Evolutionary conservation across 306 rosid species (phyloP), one percentile per base, ranked within the genome.

Genomic region (Fragaria nilgerrensis): DNA sequence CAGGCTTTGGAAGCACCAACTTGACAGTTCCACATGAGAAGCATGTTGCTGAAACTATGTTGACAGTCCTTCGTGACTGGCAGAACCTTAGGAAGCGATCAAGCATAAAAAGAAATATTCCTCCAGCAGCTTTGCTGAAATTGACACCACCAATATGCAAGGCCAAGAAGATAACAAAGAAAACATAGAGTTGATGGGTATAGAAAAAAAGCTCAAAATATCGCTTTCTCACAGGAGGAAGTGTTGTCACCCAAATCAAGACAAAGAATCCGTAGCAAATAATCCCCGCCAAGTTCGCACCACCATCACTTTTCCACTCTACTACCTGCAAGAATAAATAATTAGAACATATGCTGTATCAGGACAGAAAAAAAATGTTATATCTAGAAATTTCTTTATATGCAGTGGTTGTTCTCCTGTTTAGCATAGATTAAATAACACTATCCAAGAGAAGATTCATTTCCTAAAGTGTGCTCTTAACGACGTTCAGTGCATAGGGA

Each of bases 81-180:
- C 87, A 89, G 78, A 89, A 87, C 74, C 93, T 81, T 76, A 87
- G 84, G 78, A 89, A 89, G 12, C 91, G 91, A 79, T 89, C 93
- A 43, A 89, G 87, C 56, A 87, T 32, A 65, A 87, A 89, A 56
- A 89, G 82, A 77, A 89, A 89, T 84, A 89, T 85, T 32, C 85
- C 90, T 70, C 93, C 91, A 27, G 91, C 88, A 67, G 85, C 82
- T 77, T 81, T 84, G 27, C 87, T 70, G 76, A 89, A 89, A 82
- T 81, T 19, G 64, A 84, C 85, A 77, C 87, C 91, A 29, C 93
- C 93, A 64, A 87, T 83, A 75, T 89, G 93, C 86, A 87, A 67
- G 43, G 91, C 93, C 81, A 89, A 41, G 73, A 87, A 85, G 79
- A 89, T 80, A 23, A 87, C 84, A 37, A 89, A 89, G 76, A 89